Percentiles rank a stretch among this genome's conserved stretches.
These are phyloP conservation scores for Kluyveromyces starmeri DNA, from an alignment of 805 yeast species.

Conservation along the genomic window DNA sequence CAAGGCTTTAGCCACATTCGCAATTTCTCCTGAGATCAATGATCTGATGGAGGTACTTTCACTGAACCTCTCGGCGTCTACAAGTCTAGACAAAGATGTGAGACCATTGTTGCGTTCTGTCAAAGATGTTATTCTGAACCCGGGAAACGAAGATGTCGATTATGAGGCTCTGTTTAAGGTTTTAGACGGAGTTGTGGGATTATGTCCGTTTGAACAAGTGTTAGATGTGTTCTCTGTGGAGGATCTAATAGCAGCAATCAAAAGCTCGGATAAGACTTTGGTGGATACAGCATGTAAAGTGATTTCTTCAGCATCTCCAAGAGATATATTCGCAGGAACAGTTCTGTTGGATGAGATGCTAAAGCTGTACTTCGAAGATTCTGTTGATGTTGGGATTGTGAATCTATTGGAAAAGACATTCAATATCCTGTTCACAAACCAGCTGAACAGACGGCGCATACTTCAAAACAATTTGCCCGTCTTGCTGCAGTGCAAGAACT, in stretches of 20 bases:
- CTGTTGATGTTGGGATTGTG: constrained; percentile 15
- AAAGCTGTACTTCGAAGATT: constrained; percentile 15
- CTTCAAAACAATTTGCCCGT: constrained; percentile 15
- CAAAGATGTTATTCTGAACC: constrained; percentile 12
- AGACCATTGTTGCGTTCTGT: constrained; percentile 12
- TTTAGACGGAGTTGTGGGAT: constrained; percentile 12
- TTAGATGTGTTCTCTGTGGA: constrained; percentile 14
- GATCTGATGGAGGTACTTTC: constrained; percentile 13
- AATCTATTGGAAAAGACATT: constrained; percentile 21
- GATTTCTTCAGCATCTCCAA: constrained; percentile 22
- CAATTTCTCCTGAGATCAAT: constrained; percentile 8
- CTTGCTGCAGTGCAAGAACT: constrained; percentile 12
- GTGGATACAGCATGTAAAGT: constrained; percentile 20
- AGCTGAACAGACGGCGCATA: constrained; percentile 16
- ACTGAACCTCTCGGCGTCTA: constrained; percentile 14
- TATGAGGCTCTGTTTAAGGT: constrained; percentile 16
- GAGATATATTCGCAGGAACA: constrained; percentile 17
- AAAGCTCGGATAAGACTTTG: constrained; percentile 14
- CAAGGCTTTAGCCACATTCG: neutral
- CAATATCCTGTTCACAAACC: constrained; percentile 13
- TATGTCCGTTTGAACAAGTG: constrained; percentile 20
- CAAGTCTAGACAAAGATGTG: constrained; percentile 9
- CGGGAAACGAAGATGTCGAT: constrained; percentile 11
- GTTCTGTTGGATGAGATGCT: constrained; percentile 17
- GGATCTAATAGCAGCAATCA: constrained; percentile 18